Base-by-base conservation (phyloP, 2,329 filamentous ascomycete genomes). In the Pyrenophora teres region DNA sequence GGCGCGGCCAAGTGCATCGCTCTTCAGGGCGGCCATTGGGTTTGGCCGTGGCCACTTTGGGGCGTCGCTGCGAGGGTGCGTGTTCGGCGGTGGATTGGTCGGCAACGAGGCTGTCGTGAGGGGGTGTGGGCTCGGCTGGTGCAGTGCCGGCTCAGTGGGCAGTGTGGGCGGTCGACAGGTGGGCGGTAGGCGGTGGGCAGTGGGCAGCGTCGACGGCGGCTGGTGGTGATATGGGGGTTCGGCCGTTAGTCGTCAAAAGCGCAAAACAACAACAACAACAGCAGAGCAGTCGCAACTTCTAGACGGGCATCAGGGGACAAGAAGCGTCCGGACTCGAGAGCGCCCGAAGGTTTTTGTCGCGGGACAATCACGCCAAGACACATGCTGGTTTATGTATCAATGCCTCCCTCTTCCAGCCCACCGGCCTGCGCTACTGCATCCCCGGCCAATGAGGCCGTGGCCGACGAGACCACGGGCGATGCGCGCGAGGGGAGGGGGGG, bases 21-120 rank as follows among this genome's bases (percentile, higher is more conserved):
- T 60, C 57, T 69, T 65, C 41, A 63, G 57, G 35, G 60, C 54
- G 56, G 67, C 67, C 69, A 70, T 70, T 58, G 63, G 56, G 52
- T 40, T 50, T 15, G 46, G 40, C 40, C 52, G 40, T 21, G 54
- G 50, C 44, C 56, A 37, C 42, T 39, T 35, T 40, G 47, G n/a
- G 54, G 50, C 30, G 47, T 21, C 25, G 41, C 37, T 42, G 49
- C 33, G 23, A 52, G 47, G 31, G 52, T 32, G 36, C 33, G 55
- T 25, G 23, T 25, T 25, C 36, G 38, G 32, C 42, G 21, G 52
- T 6, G 33, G 48, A 21, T 42, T 44, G 49, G 39, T n/a, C 15
- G 47, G 19, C 25, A 27, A 23, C 30, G 42, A 36, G 30, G 42
- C 27, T 46, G 46, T 23, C 46, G 38, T 37, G 40, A 40, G 40